Base-by-base conservation (phyloP, 441 rosid species). In the Corymbia citriodora region DNA sequence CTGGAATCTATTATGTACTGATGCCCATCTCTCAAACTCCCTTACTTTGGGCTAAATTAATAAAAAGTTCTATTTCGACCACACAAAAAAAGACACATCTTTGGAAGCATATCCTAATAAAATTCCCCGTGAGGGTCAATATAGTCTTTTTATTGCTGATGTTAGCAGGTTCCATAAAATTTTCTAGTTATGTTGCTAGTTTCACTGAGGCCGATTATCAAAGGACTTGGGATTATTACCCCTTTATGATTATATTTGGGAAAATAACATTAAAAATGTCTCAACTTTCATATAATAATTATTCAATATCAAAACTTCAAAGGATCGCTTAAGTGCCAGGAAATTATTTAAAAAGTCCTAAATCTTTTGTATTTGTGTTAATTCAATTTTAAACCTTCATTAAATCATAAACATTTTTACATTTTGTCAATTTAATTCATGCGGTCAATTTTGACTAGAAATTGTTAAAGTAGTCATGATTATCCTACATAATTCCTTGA, bases 401-500 rank as follows among this genome's bases (percentile, higher is more conserved):
- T 5, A 6, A 40, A 6, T 40, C 1, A 40, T 40, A 40, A 40
- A 59, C 13, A 59, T 59, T 25, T 59, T 59, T 2, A 0, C 25
- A 25, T 59, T 59, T 23, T 59, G 7, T 14, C 1, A 59, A 4
- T 59, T 59, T 6, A 59, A 7, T 23, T 1, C 10, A 59, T 59
- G 3, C 7, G 3, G 25, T 59, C 3, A 59, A 59, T 59, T 59
- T 59, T 59, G 4, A 59, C 0, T 25, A 3, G 6, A 59, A 59
- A 25, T 59, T 2, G 10, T 0, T 59, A 1, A 59, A 59, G 10
- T 59, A 25, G 7, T 59, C 7, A 25, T 59, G 14, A 1, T 17
- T 25, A 29, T 25, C n/a, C 2, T 25, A 59, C n/a, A 25, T 4
- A 59, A 59, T 8, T 4, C 0, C 0, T 29, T 59, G 25, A 59